Evolutionary conservation across 345 rosid genomes (phyloP).

Genomic region (Populus deltoides): DNA sequence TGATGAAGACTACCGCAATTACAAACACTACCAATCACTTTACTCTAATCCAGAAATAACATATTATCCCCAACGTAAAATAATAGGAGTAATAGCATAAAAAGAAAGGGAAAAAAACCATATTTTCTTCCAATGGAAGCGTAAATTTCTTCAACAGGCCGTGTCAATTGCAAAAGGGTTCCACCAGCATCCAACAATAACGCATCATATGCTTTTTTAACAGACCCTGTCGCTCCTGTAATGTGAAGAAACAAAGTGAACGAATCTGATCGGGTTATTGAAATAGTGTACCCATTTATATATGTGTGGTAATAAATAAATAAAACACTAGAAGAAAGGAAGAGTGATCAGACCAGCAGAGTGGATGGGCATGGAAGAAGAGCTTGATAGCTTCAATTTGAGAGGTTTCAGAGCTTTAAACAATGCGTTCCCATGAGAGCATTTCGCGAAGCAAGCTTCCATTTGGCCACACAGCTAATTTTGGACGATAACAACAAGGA

Average conservation of each 20-base stretch:
- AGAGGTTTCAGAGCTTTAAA: constrained; percentile 43
- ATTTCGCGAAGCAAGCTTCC: constrained; percentile 62
- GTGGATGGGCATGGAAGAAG: constrained; percentile 39
- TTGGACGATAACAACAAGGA: neutral
- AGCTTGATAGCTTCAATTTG: constrained; percentile 21
- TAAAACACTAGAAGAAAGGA: neutral
- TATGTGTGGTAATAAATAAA: neutral
- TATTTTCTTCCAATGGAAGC: constrained; percentile 74
- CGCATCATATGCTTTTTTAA: constrained; percentile 63
- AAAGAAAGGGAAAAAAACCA: constrained; percentile 34
- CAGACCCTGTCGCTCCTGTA: constrained; percentile 28
- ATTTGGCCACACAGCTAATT: constrained; percentile 17
- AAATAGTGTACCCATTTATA: neutral
- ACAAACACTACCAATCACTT: neutral
- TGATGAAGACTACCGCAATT: no score
- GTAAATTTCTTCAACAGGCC: constrained; percentile 76
- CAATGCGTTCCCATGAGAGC: constrained; percentile 37
- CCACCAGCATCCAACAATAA: constrained; percentile 87
- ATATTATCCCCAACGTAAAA: no score
- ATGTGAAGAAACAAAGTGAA: neutral
- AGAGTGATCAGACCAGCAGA: constrained; percentile 32
- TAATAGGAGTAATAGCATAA: neutral
- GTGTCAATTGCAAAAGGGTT: constrained; percentile 72
- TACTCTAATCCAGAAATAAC: neutral
- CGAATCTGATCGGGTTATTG: neutral